These are phyloP conservation scores for Cystofilobasidium capitatum DNA, from an alignment of 768 basidiomycete genomes.

Conservation along the genomic window DNA sequence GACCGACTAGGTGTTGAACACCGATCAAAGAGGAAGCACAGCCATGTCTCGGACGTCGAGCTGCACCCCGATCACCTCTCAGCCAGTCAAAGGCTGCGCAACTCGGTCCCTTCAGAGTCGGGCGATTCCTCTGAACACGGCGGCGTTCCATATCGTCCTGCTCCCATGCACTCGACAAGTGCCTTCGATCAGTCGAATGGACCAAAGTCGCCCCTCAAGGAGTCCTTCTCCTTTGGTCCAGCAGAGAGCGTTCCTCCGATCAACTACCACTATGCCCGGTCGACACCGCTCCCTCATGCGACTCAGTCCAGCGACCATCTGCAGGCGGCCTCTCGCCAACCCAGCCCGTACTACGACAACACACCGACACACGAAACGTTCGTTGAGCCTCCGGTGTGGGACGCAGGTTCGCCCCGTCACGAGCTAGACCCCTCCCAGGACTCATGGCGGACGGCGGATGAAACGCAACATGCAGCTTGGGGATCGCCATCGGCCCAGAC, in stretches of 20 bases:
- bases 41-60: background rate
- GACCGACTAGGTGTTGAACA: constrained; percentile 31
- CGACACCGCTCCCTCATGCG: background rate
- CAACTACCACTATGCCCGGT: background rate
- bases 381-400: background rate
- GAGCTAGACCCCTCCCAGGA: background rate
- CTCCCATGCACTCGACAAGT: background rate
- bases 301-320: background rate
- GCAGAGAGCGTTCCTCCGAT: background rate
- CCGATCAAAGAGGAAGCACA: constrained; percentile 13
- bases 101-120: background rate
- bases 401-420: background rate
- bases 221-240: background rate
- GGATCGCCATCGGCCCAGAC: background rate
- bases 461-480: background rate
- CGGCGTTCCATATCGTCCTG: background rate
- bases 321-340: background rate
- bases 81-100: background rate
- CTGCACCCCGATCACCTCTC: background rate
- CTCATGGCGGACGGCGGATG: background rate
- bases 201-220: background rate
- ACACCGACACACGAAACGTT: background rate
- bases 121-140: background rate
- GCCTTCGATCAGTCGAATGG: background rate
- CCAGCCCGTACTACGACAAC: background rate